Base-by-base conservation (phyloP, 139 green algal species). In the Ettlia oleoabundans region DNA sequence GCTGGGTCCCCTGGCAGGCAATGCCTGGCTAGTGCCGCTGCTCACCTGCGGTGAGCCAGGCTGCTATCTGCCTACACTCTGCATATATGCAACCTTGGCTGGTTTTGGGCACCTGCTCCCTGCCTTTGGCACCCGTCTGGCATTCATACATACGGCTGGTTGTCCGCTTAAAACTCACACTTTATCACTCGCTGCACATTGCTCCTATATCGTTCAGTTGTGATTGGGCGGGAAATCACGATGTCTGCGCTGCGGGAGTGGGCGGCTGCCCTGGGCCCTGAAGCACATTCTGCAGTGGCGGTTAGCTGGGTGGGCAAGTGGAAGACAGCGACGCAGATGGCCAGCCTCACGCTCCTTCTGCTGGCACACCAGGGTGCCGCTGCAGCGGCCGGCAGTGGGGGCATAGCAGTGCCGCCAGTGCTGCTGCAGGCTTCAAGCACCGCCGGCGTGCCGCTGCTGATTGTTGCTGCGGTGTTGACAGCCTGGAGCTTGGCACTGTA, bases 241-340 rank as follows among this genome's bases (percentile, higher is more conserved):
- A 98, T 98, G 93, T 94, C 87, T 0, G 95, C 95, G 10, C 86
- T 98, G 64, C 88, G 95, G 21, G 95, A 98, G 84, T 98, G 95
- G 95, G 95, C 94, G 6, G 94, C 95, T 0, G 84, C 88, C 1
- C 40, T 93, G 33, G 94, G 95, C 2, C 83, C 87, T 6, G 90
- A 94, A 47, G 95, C 93, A 1, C 86, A 92, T 22, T 77, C 77
- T 10, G 95, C 94, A 9, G 95, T 98, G 15, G 93, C 93, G 7
- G 95, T 98, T 35, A 86, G 91, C 88, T 78, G 65, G 24, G 87
- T 92, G 81, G 95, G 95, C 33, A 98, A 98, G 79, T 95, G 84
- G 89, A 98, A 98, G 89, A 98, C 95, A 6, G 90, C 91, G n/a
- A 81, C 87, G 21, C 93, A 96, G 84, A 94, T 97, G 92, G 61